Base-by-base conservation (phyloP, 1,139 yeast species). In the Saccharomyces pastorianus region DNA sequence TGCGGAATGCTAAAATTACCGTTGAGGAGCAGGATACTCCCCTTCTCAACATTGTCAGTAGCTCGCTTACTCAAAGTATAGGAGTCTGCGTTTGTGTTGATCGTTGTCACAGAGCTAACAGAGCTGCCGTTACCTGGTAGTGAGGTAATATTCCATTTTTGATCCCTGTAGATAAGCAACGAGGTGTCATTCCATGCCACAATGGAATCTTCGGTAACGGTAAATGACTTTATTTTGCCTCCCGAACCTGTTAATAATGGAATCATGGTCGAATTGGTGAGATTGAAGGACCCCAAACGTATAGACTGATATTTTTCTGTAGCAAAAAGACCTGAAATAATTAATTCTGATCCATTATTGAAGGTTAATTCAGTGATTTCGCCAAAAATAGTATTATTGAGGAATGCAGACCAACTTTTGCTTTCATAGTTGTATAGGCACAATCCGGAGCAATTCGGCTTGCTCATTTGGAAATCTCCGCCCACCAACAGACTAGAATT, bases 391-490 rank as follows among this genome's bases (percentile, higher is more conserved):
- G 74, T 71, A 31, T 73, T 72, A 53, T 75, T 71, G 48, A 57
- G 53, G 48, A 67, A 62, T 2, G 81, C 71, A 47, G 71, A 73
- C 93, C 88, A 85, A 49, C 80, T 74, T 3, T 78, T 77, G 46
- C 74, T 73, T 2, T 71, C 68, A 55, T 85, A 69, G 61, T 85
- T 86, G 66, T 82, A 89, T 47, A 86, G 72, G 66, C 96, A 88
- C 50, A 89, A 70, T 1, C 83, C 79, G 1, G 74, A 70, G 71
- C 96, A 89, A 48, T 74, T 72, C 57, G 80, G 71, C 7, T 83
- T 74, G 0, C 87, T 84, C 3, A 86, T 85, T 38, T 74, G 69
- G 63, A 88, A 88, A 49, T 81, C 75, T 23, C 99, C 99, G 50
- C 88, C 96, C 8, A 88, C 86, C 42, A 89, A 74, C 20, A 90